Evolutionary conservation across 2,329 filamentous ascomycete species (phyloP).

Genomic region (Waltergamsia citrina): DNA sequence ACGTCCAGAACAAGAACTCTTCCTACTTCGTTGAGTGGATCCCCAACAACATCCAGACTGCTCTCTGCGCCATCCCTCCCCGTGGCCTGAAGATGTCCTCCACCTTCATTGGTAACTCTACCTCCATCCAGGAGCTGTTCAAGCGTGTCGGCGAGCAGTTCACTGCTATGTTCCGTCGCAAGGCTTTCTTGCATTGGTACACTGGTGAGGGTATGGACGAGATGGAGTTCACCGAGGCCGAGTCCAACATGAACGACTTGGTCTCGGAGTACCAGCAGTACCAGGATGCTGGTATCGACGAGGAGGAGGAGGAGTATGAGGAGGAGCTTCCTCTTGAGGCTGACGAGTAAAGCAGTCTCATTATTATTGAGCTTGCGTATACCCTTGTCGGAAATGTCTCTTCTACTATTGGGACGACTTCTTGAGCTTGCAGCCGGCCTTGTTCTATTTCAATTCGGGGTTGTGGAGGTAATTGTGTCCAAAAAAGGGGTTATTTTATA

Average conservation of each 20-base stretch:
- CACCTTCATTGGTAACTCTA: slow-evolving; percentile 98
- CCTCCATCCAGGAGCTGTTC: slow-evolving; percentile 99
- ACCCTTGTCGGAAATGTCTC: background rate
- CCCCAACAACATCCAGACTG: slow-evolving; percentile 99
- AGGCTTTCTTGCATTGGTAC: slow-evolving; percentile 99
- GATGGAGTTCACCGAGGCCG: slow-evolving; percentile 99
- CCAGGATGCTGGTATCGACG: slow-evolving; percentile 96
- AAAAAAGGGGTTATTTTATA: slow-evolving; percentile 16
- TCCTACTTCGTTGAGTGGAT: slow-evolving; percentile 99
- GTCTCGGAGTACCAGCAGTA: slow-evolving; percentile 99
- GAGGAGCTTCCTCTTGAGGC: slow-evolving; percentile 74
- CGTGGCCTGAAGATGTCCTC: slow-evolving; percentile 98
- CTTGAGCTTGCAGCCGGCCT: slow-evolving; percentile 12
- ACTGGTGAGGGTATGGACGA: slow-evolving; percentile 99
- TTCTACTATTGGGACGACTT: slow-evolving; percentile 1
- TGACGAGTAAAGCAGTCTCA: slow-evolving; percentile 38
- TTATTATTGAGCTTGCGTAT: background rate
- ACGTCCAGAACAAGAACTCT: slow-evolving; percentile 99
- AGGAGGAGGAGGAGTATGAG: slow-evolving; percentile 93
- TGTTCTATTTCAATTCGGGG: slow-evolving; percentile 20
- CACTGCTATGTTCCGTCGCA: slow-evolving; percentile 99
- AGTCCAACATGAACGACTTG: slow-evolving; percentile 99
- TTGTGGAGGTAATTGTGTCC: slow-evolving; percentile 11
- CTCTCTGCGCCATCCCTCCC: slow-evolving; percentile 96
- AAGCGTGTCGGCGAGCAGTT: slow-evolving; percentile 99